Evolutionary conservation across 2,329 filamentous ascomycete genomes (phyloP).

Genomic region (Pseudohalonectria lignicola): DNA sequence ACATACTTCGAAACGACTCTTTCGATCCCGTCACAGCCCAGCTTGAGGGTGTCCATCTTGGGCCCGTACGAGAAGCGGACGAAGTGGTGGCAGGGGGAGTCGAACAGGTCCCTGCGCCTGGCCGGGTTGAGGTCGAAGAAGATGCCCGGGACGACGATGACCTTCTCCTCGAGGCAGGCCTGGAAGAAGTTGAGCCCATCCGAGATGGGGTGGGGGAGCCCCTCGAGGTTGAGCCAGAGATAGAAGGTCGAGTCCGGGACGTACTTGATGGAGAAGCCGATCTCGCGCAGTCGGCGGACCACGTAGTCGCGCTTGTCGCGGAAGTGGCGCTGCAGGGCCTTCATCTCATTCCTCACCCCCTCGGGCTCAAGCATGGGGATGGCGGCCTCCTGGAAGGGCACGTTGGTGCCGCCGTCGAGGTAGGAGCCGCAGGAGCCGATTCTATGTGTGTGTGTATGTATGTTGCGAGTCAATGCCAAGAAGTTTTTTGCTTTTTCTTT

Average conservation of each 20-base stretch:
- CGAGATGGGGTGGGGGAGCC: constrained; percentile 68
- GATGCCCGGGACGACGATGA: constrained; percentile 93
- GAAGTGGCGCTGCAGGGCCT: constrained; percentile 82
- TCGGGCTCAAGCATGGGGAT: constrained; percentile 84
- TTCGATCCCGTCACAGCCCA: constrained; percentile 77
- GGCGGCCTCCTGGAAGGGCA: constrained; percentile 90
- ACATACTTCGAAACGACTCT: constrained; percentile 62
- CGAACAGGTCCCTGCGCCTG: constrained; percentile 81
- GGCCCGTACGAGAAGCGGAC: constrained; percentile 79
- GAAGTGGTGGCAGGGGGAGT: constrained; percentile 89
- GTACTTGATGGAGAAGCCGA: constrained; percentile 78
- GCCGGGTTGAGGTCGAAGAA: constrained; percentile 96
- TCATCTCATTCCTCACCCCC: constrained; percentile 77
- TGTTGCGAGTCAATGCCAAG: not conserved
- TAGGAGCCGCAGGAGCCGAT: constrained; percentile 90
- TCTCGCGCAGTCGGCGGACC: constrained; percentile 64
- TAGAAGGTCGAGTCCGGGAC: constrained; percentile 92
- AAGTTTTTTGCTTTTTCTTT: no score
- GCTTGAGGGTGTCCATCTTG: constrained; percentile 66
- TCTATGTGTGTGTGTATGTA: constrained; percentile 17
- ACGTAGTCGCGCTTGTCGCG: constrained; percentile 87
- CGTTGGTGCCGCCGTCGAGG: constrained; percentile 88
- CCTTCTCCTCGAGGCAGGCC: constrained; percentile 84
- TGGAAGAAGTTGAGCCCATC: constrained; percentile 97
- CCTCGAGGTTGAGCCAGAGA: constrained; percentile 60